Conservation (phyloP, 495 filamentous ascomycete genomes). For the Trichoderma asperelloides region DNA sequence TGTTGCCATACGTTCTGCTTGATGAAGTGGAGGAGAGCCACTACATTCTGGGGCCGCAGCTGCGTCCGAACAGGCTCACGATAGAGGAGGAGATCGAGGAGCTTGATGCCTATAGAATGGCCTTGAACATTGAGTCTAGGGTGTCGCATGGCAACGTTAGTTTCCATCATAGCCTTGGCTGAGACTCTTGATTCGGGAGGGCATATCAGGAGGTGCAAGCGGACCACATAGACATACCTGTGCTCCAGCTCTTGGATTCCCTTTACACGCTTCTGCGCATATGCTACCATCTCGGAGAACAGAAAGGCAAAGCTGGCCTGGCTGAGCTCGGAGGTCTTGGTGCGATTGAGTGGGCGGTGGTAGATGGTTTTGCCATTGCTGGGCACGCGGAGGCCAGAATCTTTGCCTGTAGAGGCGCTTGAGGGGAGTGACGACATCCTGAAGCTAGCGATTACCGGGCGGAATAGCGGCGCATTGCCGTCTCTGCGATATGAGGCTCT, state of each 20-base stretch:
- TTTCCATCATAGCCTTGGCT: not conserved
- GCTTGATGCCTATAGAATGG: slow-evolving; percentile 86
- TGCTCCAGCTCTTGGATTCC: slow-evolving; percentile 91
- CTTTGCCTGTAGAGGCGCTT: slow-evolving; percentile 21
- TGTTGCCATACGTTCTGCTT: slow-evolving; percentile 83
- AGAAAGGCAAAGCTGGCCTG: slow-evolving; percentile 91
- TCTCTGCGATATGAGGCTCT: not conserved
- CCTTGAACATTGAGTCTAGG: slow-evolving; percentile 83
- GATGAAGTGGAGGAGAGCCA: slow-evolving; percentile 89
- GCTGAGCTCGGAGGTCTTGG: slow-evolving; percentile 75
- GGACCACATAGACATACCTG: slow-evolving; percentile 44
- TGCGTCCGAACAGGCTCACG: slow-evolving; percentile 58
- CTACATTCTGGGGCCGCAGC: slow-evolving; percentile 75
- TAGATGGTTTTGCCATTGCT: slow-evolving; percentile 96
- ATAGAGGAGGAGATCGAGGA: slow-evolving; percentile 90
- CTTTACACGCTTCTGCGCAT: slow-evolving; percentile 83
- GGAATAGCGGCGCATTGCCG: not conserved
- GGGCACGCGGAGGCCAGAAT: slow-evolving; percentile 69
- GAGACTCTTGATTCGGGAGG: not conserved
- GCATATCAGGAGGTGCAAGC: not conserved
- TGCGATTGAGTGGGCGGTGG: slow-evolving; percentile 86
- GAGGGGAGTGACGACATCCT: slow-evolving; percentile 11
- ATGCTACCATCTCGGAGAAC: slow-evolving; percentile 93
- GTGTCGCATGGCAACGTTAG: slow-evolving; percentile 6
- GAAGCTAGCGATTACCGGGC: not conserved